A percentile compares a stretch with the other conserved stretches of the same genome.
These are phyloP conservation scores for Syzygium jambos DNA, from an alignment of 345 rosid species.

Conservation along the genomic window DNA sequence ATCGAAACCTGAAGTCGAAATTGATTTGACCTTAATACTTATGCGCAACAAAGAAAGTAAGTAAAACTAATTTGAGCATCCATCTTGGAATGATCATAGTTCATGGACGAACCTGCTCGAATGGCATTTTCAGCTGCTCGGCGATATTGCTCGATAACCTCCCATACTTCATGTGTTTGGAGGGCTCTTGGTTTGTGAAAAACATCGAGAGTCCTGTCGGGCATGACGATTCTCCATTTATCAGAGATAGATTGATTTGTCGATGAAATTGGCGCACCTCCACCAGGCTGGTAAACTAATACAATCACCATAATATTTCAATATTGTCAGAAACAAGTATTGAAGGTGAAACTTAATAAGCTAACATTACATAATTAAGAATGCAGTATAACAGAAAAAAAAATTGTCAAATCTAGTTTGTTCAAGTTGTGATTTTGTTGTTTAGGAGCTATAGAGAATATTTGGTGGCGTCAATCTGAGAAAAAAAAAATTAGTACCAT, in stretches of 20 bases:
- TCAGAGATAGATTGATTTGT: constrained; percentile 21
- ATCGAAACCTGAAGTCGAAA: not conserved
- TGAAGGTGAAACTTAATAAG: not conserved
- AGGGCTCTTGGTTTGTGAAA: not conserved
- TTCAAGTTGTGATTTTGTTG: not conserved
- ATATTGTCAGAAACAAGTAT: not conserved
- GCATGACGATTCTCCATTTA: constrained; percentile 21
- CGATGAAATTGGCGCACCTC: constrained; percentile 26
- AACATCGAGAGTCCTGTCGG: constrained; percentile 4
- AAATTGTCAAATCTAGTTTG: not conserved
- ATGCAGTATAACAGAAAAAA: not conserved
- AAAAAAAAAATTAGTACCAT: constrained; percentile 13
- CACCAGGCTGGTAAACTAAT: constrained; percentile 26
- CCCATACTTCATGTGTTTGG: not conserved
- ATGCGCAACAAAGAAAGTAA: not conserved
- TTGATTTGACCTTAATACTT: not conserved
- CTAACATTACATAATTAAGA: not conserved
- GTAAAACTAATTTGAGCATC: not conserved
- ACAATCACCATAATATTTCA: not conserved
- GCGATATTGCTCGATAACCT: not conserved
- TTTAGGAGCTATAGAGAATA: not conserved
- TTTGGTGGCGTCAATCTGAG: no score
- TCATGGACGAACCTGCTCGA: constrained; percentile 11
- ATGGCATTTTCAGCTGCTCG: constrained; percentile 16
- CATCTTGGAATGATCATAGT: not conserved